Evolutionary conservation across 768 basidiomycete genomes (phyloP), one percentile per base, ranked within the genome.

Genomic region (Panaeolus cyanescens): DNA sequence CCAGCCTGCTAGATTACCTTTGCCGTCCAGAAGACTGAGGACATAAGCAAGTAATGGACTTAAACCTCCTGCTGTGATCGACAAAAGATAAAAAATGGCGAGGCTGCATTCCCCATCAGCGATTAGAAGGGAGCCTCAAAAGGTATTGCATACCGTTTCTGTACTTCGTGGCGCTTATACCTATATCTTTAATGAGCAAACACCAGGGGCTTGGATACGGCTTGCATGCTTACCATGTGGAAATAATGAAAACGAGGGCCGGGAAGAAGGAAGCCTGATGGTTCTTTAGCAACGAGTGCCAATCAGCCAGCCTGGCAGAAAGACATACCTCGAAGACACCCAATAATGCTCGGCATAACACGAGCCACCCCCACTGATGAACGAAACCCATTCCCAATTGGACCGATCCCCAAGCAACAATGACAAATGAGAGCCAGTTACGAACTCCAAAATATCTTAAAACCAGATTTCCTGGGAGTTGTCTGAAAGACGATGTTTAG

Each of bases 351-450:
- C 80, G 77, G 58, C 78, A 79, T 13, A 78, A 63, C 6, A 75
- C 71, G 20, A 83, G 71, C 40, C 71, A 72, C 2, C 71, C 68
- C 81, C 81, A 82, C 6, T 71, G 72, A 28, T 71, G 65, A 3
- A 81, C 75, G 64, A 78, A 82, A 5, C 78, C 80, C 80, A 82
- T 82, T 40, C 74, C 75, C 0, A 82, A 68, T 53, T 81, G 77
- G 6, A 80, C 77, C 5, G 73, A 70, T 20, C 79, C 81, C 80
- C 82, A 83, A 32, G 74, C 73, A 32, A 79, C 56, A 2, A 77
- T 74, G 28, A 73, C 76, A 59, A 77, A 75, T 2, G 80, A 73
- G 39, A 83, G 68, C 75, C 76, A 80, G 63, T 81, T 79, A 37
- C 79, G 76, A 32, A 78, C 77, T 12, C 80, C 80, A 34, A 81